A percentile compares a stretch with the other conserved stretches of the same genome.
Conservation (phyloP, 345 rosid species). For the Camelina neglecta region DNA sequence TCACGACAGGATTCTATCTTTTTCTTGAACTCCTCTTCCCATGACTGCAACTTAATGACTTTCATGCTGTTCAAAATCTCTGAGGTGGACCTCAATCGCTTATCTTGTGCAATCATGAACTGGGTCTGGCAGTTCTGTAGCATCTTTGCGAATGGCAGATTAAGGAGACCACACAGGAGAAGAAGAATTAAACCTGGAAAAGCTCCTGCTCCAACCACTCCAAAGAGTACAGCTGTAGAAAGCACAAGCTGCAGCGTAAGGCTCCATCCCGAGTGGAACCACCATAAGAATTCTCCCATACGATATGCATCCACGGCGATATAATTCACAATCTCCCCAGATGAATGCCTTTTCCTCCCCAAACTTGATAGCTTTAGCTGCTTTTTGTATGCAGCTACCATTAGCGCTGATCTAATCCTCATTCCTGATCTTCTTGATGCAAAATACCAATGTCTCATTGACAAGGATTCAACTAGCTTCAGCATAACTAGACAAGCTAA, state of each 20-base stretch:
- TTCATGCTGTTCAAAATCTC: slow-evolving; percentile 81
- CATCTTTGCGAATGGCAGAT: slow-evolving; percentile 65
- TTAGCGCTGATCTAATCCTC: slow-evolving; percentile 76
- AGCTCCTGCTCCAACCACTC: slow-evolving; percentile 68
- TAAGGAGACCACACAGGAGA: slow-evolving; percentile 53
- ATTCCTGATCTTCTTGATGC: slow-evolving; percentile 68
- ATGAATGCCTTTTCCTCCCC: slow-evolving; percentile 69
- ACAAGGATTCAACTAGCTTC: slow-evolving; percentile 67
- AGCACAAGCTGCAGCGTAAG: slow-evolving; percentile 58
- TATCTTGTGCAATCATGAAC: slow-evolving; percentile 75
- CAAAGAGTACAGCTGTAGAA: slow-evolving; percentile 55
- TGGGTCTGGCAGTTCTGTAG: slow-evolving; percentile 63
- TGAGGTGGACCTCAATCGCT: slow-evolving; percentile 62
- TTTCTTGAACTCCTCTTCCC: slow-evolving; percentile 79
- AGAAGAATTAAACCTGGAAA: slow-evolving; percentile 65
- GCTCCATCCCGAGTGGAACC: slow-evolving; percentile 76
- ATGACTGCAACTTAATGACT: slow-evolving; percentile 76
- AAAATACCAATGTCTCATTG: slow-evolving; percentile 76
- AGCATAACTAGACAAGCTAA: slow-evolving; percentile 54
- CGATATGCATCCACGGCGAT: slow-evolving; percentile 79
- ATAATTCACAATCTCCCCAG: slow-evolving; percentile 79
- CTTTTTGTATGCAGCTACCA: slow-evolving; percentile 69
- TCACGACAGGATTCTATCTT: slow-evolving; percentile 60
- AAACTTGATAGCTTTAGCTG: slow-evolving; percentile 68
- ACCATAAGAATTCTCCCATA: slow-evolving; percentile 80